phyloP scores from a whole-genome alignment of 2,329 filamentous ascomycete genomes.

The Phaeosphaeriaceae sp. region DNA sequence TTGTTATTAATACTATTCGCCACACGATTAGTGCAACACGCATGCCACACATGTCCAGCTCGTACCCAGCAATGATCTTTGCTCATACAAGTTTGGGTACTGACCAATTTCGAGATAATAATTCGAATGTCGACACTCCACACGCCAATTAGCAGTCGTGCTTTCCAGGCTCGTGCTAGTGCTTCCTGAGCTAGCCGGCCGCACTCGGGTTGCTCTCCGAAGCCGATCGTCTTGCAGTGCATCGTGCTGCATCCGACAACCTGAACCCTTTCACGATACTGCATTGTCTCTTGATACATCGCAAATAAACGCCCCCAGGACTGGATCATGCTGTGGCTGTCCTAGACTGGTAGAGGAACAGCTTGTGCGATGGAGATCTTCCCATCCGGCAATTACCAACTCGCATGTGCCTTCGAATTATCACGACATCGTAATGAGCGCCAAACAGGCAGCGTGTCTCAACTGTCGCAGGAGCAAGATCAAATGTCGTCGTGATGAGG shows the following conservation, averaged over 20 bases:
- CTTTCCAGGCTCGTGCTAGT: not conserved
- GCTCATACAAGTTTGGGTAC: too few species aligned
- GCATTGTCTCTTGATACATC: too few species aligned
- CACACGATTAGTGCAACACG: too few species aligned
- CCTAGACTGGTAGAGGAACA: not conserved
- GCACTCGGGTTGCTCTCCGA: not conserved
- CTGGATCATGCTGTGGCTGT: not conserved
- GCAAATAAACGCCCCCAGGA: too few species aligned
- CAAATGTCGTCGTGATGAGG: slow-evolving; percentile 62
- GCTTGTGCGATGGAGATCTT: not conserved
- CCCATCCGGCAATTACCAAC: not conserved
- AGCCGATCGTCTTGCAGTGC: too few species aligned
- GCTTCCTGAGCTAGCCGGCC: not conserved
- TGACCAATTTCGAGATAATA: too few species aligned
- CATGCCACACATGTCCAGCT: too few species aligned
- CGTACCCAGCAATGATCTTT: too few species aligned
- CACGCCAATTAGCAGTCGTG: not conserved
- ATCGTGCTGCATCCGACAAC: not conserved
- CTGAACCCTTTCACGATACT: too few species aligned
- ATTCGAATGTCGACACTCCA: not conserved
- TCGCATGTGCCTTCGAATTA: too few species aligned
- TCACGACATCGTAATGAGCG: slow-evolving; percentile 18
- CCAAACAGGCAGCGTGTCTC: slow-evolving; percentile 63
- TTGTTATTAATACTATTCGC: too few species aligned
- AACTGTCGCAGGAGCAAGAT: slow-evolving; percentile 73